phyloP scores from a whole-genome alignment of 768 basidiomycete species.

The Tephrocybe sp. region DNA sequence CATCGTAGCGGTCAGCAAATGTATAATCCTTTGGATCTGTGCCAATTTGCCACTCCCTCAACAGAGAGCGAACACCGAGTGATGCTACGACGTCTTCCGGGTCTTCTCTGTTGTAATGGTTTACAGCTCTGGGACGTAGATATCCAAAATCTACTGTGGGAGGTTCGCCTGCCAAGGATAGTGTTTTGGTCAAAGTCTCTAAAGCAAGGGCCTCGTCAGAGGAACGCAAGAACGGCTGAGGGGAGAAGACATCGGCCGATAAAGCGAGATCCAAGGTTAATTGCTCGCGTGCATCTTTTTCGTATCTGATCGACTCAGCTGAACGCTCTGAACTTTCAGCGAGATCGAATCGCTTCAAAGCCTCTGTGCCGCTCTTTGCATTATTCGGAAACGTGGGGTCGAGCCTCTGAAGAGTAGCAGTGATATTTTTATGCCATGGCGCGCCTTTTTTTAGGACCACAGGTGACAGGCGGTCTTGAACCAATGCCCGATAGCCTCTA shows the following conservation, averaged over 20 bases:
- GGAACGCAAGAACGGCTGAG: slow-evolving; percentile 35
- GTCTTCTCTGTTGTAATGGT: slow-evolving; percentile 24
- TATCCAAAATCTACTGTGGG: slow-evolving; percentile 64
- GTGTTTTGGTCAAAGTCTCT: slow-evolving; percentile 59
- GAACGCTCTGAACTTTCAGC: slow-evolving; percentile 35
- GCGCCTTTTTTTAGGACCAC: slow-evolving; percentile 38
- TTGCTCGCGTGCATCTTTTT: slow-evolving; percentile 59
- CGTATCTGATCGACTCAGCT: slow-evolving; percentile 40
- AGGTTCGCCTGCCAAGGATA: slow-evolving; percentile 56
- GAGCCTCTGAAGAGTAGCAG: slow-evolving; percentile 41
- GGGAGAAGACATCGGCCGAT: slow-evolving; percentile 57
- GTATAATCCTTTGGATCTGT: slow-evolving; percentile 47
- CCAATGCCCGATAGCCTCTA: slow-evolving; percentile 53
- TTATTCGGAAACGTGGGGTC: slow-evolving; percentile 37
- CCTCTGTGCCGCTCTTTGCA: slow-evolving; percentile 32
- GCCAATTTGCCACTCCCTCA: slow-evolving; percentile 70
- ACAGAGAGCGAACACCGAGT: slow-evolving; percentile 58
- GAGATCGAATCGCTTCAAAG: slow-evolving; percentile 46
- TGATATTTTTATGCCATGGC: slow-evolving; percentile 56
- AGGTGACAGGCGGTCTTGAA: slow-evolving; percentile 45
- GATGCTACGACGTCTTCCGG: slow-evolving; percentile 32
- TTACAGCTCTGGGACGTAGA: slow-evolving; percentile 48
- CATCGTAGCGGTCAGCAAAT: slow-evolving; percentile 58
- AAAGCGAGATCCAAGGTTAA: slow-evolving; percentile 63
- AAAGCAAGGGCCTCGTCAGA: slow-evolving; percentile 32